Evolutionary conservation across 2,329 filamentous ascomycete genomes (phyloP), one percentile per base, ranked within the genome.

Genomic region (Endoconidiophora laricicola): DNA sequence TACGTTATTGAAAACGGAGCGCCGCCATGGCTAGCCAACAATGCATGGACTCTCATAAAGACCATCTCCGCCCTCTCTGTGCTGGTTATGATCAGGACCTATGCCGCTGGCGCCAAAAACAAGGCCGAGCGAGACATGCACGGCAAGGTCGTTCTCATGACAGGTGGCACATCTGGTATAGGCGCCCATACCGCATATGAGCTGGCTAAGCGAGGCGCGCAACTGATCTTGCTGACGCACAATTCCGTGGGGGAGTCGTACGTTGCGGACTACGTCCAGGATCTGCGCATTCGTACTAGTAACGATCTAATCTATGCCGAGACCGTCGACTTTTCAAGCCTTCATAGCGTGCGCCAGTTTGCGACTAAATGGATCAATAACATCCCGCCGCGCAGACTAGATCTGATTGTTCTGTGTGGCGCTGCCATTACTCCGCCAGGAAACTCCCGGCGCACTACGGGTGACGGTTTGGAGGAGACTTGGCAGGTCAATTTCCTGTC

Each of bases 341-440:
- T 98, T n/a, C 79, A 94, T 63, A 93, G 85, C 63, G 81, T 98
- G 58, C 83, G 91, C 38, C 74, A 81, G 55, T 98, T 98, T 62
- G 91, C 91, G 10, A 98, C 91, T 0, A 90, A 86, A 68, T 98
- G 93, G 90, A 86, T 98, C 56, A 90, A 98, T 64, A 96, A 95
- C 63, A 77, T 84, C 20, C 90, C 91, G 2, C 86, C 88, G 6
- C 74, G 93, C 51, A 73, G 93, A 44, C 69, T 98, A 5, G 91
- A 98, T 63, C 88, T 90, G 79, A 69, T 98, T 44, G 76, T 98
- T 18, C 72, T 98, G 16, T 94, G 87, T 63, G 91, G 82, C 7
- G 83, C 83, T 42, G 82, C 81, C 0, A 69, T 87, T 56, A 85
- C 82, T 3, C 81, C 86, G 2, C 74, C 74, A 9, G 83, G 79